Evolutionary conservation across 2,329 filamentous ascomycete species (phyloP), one percentile per base, ranked within the genome.

Genomic region (Colletotrichum cordylinicola): DNA sequence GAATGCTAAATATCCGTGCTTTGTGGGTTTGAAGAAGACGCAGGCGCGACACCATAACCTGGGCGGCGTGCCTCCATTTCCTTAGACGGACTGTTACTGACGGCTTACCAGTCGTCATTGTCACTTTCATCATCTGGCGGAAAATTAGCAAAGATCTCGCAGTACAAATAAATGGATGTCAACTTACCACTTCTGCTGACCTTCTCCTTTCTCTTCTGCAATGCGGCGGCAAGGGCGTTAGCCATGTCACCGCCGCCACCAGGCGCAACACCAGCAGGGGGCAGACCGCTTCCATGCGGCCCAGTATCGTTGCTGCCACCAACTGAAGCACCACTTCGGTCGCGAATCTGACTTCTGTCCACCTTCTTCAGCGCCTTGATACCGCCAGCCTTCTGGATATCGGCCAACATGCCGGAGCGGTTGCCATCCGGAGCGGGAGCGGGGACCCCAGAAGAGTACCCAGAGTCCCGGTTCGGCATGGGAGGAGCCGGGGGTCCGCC

Each of bases 101-200:
- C 24, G 37, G 39, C 78, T 83, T 81, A 87, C 93, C 94, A 95
- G 79, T 96, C 94, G 82, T 96, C 94, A 76, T 95, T 92, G 79
- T 95, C 93, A 79, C 89, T 78, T 84, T 96, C 94, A 79, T 96
- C 94, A 87, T 96, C 94, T 96, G 79, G 8, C 76, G 62, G 76
- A 6, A 27, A 15, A n/a, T 75, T 58, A 75, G 67, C 70, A 35
- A 13, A 9, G 24, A 21, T 61, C 8, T 29, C 62, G 67, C 75
- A 16, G 56, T 60, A 78, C 78, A 73, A 66, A 48, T 21, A 67
- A 13, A 21, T 4, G 21, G 27, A 3, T 21, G 4, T 33, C 31
- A 68, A 93, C 95, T 92, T 92, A 98, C 96, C 96, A 89, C 95
- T 98, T 84, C 95, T 94, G 86, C 95, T 95, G 83, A 98, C 96